A percentile compares a stretch with the other conserved stretches of the same genome.
Conservation (phyloP, 257 asterid species). For the Leptodermis oblonga region DNA sequence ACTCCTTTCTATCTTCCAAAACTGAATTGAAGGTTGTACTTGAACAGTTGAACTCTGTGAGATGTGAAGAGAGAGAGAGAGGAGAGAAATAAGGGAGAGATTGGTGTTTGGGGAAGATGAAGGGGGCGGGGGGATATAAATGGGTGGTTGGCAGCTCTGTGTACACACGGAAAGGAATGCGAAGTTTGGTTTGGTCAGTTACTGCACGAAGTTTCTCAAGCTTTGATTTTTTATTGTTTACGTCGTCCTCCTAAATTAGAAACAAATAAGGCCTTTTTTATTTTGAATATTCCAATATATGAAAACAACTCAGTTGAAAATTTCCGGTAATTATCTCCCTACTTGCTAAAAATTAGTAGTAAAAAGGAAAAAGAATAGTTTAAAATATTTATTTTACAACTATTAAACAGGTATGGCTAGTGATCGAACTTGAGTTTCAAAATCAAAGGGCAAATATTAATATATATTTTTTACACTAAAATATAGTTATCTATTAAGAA, state of each 20-base stretch:
- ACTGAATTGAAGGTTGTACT: not conserved
- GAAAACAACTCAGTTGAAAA: not conserved
- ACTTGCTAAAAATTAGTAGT: too few relatives aligned
- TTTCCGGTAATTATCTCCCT: too few relatives aligned
- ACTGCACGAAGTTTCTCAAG: constrained; percentile 9
- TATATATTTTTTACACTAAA: too few relatives aligned
- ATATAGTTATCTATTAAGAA: too few relatives aligned
- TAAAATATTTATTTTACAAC: too few relatives aligned
- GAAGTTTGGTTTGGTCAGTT: constrained; percentile 13
- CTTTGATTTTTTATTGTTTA: not conserved
- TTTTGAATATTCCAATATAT: not conserved
- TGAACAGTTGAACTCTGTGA: not conserved
- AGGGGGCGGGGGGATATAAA: constrained; percentile 8
- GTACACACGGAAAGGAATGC: not conserved
- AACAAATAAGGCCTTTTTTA: not conserved
- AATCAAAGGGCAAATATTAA: too few relatives aligned
- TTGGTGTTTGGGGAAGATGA: not conserved
- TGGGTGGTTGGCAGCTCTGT: constrained; percentile 18
- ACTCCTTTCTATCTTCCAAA: not conserved
- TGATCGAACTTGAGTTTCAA: too few relatives aligned
- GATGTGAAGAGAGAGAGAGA: not conserved
- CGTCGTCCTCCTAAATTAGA: not conserved
- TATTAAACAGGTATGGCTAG: too few relatives aligned
- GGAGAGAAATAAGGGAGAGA: not conserved
- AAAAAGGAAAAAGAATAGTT: too few relatives aligned